Percentiles rank a stretch among this genome's conserved stretches.
Conservation (phyloP, 1,139 yeast genomes). For the Geotrichum restrictum region DNA sequence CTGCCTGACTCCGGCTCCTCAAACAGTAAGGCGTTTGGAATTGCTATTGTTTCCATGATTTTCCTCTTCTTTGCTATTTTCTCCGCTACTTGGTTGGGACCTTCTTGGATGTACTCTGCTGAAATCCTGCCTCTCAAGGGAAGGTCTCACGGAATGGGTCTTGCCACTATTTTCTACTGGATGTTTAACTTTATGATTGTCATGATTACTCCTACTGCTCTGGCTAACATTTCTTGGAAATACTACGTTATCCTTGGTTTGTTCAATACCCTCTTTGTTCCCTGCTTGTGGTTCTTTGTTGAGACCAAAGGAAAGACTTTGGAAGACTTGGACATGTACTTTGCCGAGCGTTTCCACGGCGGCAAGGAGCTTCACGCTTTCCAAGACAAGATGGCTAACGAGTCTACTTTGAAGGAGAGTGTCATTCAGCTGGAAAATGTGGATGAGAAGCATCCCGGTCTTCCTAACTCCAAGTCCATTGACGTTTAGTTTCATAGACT, state of each 20-base stretch:
- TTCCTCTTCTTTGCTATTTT: conserved; percentile 55
- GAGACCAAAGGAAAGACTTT: conserved; percentile 3
- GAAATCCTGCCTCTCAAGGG: conserved; percentile 52
- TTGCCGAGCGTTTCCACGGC: conserved; percentile 6
- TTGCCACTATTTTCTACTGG: conserved; percentile 54
- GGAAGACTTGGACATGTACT: conserved; percentile 29
- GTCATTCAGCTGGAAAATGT: not conserved
- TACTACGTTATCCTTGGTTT: conserved; percentile 45
- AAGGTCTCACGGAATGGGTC: conserved; percentile 50
- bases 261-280: conserved; percentile 42
- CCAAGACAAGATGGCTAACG: not conserved
- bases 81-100: conserved; percentile 42
- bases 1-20: conserved; percentile 32
- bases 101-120: conserved; percentile 39
- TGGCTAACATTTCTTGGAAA: conserved; percentile 44
- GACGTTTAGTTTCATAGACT: not conserved
- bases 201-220: conserved; percentile 52
- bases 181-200: conserved; percentile 51
- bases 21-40: conserved; percentile 39
- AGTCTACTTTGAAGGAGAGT: not conserved
- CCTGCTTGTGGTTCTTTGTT: conserved; percentile 1
- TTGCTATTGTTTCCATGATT: conserved; percentile 52
- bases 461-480: not conserved
- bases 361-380: not conserved
- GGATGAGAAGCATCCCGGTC: not conserved